Percentiles rank a stretch among this genome's conserved stretches.
Evolutionary conservation across 192 early-diverging fungal species (phyloP).

Genomic region (Rhizoclosmatium sp.): DNA sequence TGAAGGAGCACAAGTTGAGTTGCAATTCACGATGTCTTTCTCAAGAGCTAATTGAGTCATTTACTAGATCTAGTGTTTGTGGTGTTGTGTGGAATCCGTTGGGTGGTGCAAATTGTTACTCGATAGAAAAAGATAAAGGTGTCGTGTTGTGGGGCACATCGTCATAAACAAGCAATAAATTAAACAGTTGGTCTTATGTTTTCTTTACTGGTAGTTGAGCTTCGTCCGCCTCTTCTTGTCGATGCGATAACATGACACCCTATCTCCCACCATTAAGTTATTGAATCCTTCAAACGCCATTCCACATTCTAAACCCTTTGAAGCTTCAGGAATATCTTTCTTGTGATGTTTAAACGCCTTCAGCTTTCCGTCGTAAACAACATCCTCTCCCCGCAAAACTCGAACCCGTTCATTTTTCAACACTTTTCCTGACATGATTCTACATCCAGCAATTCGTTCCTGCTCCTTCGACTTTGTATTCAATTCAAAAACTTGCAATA

Average conservation of each 20-base stretch:
- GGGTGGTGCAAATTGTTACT: constrained; percentile 42
- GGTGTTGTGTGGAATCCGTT: constrained; percentile 56
- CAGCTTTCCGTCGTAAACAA: constrained; percentile 53
- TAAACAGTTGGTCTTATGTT: no score
- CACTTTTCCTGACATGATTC: constrained; percentile 79
- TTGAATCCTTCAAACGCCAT: constrained; percentile 87
- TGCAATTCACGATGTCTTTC: no score
- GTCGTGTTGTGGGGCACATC: constrained; percentile 45
- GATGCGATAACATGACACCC: constrained; percentile 23
- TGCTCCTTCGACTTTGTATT: constrained; percentile 76
- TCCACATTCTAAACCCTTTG: constrained; percentile 96
- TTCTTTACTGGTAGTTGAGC: constrained; percentile 16
- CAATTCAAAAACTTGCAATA: constrained; percentile 86
- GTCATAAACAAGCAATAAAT: not conserved
- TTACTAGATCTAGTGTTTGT: constrained; percentile 43
- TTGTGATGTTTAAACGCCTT: constrained; percentile 87
- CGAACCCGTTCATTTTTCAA: constrained; percentile 50
- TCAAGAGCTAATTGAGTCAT: no score
- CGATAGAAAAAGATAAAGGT: constrained; percentile 49
- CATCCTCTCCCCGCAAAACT: constrained; percentile 13
- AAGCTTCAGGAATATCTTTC: constrained; percentile 86
- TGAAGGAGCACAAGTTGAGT: constrained; percentile 73
- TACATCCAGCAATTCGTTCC: constrained; percentile 85
- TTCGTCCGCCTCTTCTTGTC: constrained; percentile 24
- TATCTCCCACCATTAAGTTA: constrained; percentile 82